Base-by-base conservation (phyloP, 345 rosid genomes). In the Murraya koenigii region DNA sequence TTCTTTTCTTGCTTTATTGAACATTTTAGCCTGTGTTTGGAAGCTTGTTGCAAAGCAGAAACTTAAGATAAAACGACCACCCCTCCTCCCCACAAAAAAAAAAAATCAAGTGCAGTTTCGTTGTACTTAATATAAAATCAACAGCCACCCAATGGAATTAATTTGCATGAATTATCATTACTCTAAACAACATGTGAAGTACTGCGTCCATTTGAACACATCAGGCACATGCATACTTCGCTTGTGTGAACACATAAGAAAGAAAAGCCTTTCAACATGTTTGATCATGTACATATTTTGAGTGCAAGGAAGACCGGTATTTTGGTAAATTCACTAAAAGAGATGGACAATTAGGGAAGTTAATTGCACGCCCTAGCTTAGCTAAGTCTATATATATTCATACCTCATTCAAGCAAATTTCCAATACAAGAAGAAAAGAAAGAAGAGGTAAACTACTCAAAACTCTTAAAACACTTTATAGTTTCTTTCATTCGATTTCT, bases 351-450 rank as follows among this genome's bases (percentile, higher is more conserved):
- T 52, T 52, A 5, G 0, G 7, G 55, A 52, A 52, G 55, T 52
- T 52, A 52, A 52, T 52, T 4, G 17, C 22, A 52, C 5, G 55
- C 55, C 55, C 6, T 52, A 44, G 49, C 49, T 13, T 13, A 13
- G 17, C 15, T 44, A 19, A 52, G 56, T 52, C 22, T 52, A 32
- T 63, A 30, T 23, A 38, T 60, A 38, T 39, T 41, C 25, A 41
- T 28, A 63, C 39, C 25, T 14, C 35, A 23, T 72, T 33, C 25
- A 66, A 33, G 69, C 77, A 62, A 26, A 74, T 61, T 74, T 62
- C 59, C 41, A 75, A 20, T 75, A 13, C 70, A 75, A 47, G 60
- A 75, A 75, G 70, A 61, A 75, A 75, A 49, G 61, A 13, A 54
- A 55, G 60, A 72, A 72, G 64, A 72, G 65, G 65, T 56, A 72